Base-by-base conservation (phyloP, 2,329 filamentous ascomycete genomes). In the Ceratocystis harringtonii region DNA sequence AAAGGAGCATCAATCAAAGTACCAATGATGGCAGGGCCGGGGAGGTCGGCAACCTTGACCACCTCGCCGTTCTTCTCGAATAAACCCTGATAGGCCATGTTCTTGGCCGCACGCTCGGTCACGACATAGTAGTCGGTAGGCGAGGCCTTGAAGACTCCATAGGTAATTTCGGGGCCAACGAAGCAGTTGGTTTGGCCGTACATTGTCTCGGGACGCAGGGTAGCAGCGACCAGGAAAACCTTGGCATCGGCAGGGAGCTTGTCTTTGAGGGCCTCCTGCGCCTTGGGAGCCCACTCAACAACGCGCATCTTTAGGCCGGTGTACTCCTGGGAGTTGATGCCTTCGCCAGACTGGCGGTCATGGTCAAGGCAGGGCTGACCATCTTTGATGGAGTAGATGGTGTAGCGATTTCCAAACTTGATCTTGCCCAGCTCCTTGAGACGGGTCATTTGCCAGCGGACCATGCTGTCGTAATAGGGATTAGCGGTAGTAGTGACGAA, bases 101-200 rank as follows among this genome's bases (percentile, higher is more conserved):
- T 99, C 73, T 89, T 86, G 19, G 92, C 92, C 82, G 79, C 90
- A 79, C 90, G 82, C 70, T 94, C 86, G 15, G 89, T 95, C 69
- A 91, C 81, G 68, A 97, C 80, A 72, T 86, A 94, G 77, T 90
- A 96, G 70, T 95, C 88, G 69, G 84, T 87, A 69, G 88, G 82
- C 25, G 82, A 83, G 65, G 85, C 84, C 75, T 90, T 89, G 81
- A 90, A 96, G 69, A 99, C 78, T 62, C 92, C 92, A 72, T 99
- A 99, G 57, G 81, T 84, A 72, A 97, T 88, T 73, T 88, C 89
- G 8, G 94, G 92, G 2, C 91, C 90, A 61, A 99, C 90, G 71
- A 97, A 99, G 75, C 92, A 96, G 77, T 90, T 95, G 3, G 86
- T 95, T 76, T 97, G 94, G 50, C 95, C 95, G 74, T 97, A 99